Conservation (phyloP, 176 grass and related monocot species). For the Oropetium thomaeum region DNA sequence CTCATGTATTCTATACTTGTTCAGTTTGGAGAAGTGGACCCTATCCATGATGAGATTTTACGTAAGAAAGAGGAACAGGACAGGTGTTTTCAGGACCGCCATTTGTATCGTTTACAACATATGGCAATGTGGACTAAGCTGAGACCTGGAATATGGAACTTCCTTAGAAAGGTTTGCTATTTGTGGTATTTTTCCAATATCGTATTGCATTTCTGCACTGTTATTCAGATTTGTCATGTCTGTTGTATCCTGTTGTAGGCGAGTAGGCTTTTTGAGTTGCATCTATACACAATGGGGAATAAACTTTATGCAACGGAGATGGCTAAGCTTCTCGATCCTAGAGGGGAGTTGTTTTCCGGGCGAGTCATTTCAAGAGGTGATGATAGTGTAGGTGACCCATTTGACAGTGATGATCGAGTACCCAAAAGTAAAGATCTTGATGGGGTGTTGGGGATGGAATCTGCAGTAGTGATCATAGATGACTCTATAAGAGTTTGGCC, state of each 20-base stretch:
- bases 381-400: slow-evolving; percentile 46
- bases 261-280: slow-evolving; percentile 84
- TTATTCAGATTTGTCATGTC: slow-evolving; percentile 20
- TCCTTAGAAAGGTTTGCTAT: slow-evolving; percentile 80
- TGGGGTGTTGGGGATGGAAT: slow-evolving; percentile 95
- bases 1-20: slow-evolving; percentile 12
- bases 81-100: slow-evolving; percentile 57
- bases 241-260: slow-evolving; percentile 51
- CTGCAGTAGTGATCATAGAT: slow-evolving; percentile 92
- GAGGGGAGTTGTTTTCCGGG: slow-evolving; percentile 71
- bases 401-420: slow-evolving; percentile 75
- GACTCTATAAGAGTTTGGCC: slow-evolving; percentile 94
- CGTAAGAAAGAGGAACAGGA: slow-evolving; percentile 94
- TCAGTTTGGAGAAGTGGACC: slow-evolving; percentile 91
- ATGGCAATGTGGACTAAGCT: slow-evolving; percentile 99
- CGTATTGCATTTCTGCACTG: not conserved
- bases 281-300: slow-evolving; percentile 99
- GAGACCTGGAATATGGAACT: slow-evolving; percentile 97
- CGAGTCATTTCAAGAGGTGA: slow-evolving; percentile 90
- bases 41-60: slow-evolving; percentile 77
- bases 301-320: slow-evolving; percentile 97
- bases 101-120: slow-evolving; percentile 85
- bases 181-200: not conserved
- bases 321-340: slow-evolving; percentile 95
- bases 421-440: slow-evolving; percentile 98